Base-by-base conservation (phyloP, 2,329 filamentous ascomycete species). In the Fusarium proliferatum region DNA sequence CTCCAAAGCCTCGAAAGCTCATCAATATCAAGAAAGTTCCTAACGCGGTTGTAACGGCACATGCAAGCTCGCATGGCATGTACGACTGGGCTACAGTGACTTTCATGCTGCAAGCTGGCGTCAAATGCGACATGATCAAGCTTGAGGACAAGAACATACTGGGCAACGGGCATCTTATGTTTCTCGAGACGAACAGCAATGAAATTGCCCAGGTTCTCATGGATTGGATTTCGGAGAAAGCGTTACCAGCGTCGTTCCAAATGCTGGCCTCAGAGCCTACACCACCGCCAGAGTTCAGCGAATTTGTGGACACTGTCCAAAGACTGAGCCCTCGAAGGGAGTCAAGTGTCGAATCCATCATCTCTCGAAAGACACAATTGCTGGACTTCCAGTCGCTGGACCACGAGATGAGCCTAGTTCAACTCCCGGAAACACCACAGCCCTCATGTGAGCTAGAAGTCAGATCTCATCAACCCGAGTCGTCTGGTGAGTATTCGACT, bases 111-210 rank as follows among this genome's bases (percentile, higher is more conserved):
- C 88, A 91, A 75, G 87, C 85, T 4, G 88, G 88, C 0, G 82
- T 86, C 2, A 65, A 74, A 0, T 82, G 84, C 3, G 81, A 86
- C 5, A 85, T 84, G 79, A 71, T 88, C 41, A 79, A 83, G 56
- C 80, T 90, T 49, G 83, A 80, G 0, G 78, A 85, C 2, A 63
- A 80, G 3, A 83, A 82, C 0, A 84, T 90, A 3, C 76, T 79
- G 28, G 89, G 89, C 0, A 90, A 91, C 66, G 88, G 87, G 0
- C 88, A 89, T 73, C 83, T 90, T 65, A 82, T 86, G 80, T 88
- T 88, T 51, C 74, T 89, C 39, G 88, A 89, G 80, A 83, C 80
- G 73, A 89, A 90, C 73, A 88, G 84, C 64, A 70, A 83, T 38
- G 74, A 81, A 0, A 81, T 88, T 60, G 85, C 84, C 5, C 74